Evolutionary conservation across 805 yeast genomes (phyloP), one percentile per base, ranked within the genome.

Genomic region (Candida khao-thaluensis): DNA sequence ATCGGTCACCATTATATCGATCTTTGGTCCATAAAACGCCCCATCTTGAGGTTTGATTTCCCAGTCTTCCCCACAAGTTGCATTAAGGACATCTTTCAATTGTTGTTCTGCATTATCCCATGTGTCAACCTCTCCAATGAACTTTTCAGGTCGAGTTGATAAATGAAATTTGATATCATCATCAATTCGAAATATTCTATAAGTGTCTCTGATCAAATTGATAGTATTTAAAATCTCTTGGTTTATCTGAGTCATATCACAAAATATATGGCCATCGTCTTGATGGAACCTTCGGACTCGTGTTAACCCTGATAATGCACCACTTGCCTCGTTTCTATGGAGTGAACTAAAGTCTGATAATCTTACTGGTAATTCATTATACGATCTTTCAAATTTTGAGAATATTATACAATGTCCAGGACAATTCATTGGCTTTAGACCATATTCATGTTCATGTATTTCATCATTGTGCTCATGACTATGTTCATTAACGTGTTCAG

Each of bases 251-350:
- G 74, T 79, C 24, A 75, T 71, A 2, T 82, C 77, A 57, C 99
- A 93, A 59, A 93, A 93, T 18, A 93, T 90, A 53, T 93, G 99
- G 6, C 97, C 98, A 59, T 93, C 99, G 60, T 93, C 99, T 64
- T 93, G 99, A 61, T 93, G 99, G 64, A 93, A 93, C 47, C 96
- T 71, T 42, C 99, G 76, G 3, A 93, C 96, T 41, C 99, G 72
- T 0, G 98, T 93, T 25, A 93, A 68, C 0, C 99, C 99, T 5
- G 91, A 76, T 15, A 93, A 72, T 1, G 98, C 95, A 2, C 99
- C 99, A 41, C 95, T 82, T 18, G 95, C 82, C 62, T 93, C 99
- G 55, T 93, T 93, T 54, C 99, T 73, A 60, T 93, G 99, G 43
- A 93, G 66, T 2, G 95, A 87, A 17, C 95, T 83, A 64, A 91